Evolutionary conservation across 2,329 filamentous ascomycete species (phyloP), one percentile per base, ranked within the genome.

Genomic region (Trichophyton mentagrophytes): DNA sequence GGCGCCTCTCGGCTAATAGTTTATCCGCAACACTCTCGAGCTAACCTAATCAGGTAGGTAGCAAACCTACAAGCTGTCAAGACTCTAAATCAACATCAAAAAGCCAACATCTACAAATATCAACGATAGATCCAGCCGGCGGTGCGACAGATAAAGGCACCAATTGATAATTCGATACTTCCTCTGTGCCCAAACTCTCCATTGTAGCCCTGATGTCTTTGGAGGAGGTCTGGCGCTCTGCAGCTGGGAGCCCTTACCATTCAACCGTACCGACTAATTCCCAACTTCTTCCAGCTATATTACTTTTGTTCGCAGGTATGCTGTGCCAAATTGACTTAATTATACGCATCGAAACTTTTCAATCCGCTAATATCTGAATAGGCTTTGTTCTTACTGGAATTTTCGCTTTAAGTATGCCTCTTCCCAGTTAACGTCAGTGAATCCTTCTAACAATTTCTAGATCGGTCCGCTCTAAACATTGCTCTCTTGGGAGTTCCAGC

Each of bases 221-320:
- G 76, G 85, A 87, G 77, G 85, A 93, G 75, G 82, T 95, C 79
- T 97, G 92, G 92, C 87, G 95, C 82, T 88, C 89, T 81, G 89
- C 91, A 78, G 84, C 88, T 76, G 84, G 85, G 81, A 88, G 85
- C 79, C 89, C 90, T 65, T 97, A 93, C 78, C 77, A 85, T 68
- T 90, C 92, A 64, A 73, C 84, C 61, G 78, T 97, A 69, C 82
- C 82, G 73, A 97, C 97, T 79, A 82, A 85, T 70, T 85, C 79
- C 72, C 93, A 97, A 68, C 93, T 96, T 78, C 77, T 83, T 67
- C 79, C 96, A 66, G 91, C 85, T 70, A 92, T 91, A 76, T 72
- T 80, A 60, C 81, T 96, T 63, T 80, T 96, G 63, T 71, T 89
- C 33, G 70, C 86, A 63, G 89, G 89, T 74, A 72, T 59, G 74